Percentiles rank a stretch among this genome's conserved stretches.
These are phyloP conservation scores for Olyra latifolia DNA, from an alignment of 176 grass and related monocot species.

Conservation along the genomic window DNA sequence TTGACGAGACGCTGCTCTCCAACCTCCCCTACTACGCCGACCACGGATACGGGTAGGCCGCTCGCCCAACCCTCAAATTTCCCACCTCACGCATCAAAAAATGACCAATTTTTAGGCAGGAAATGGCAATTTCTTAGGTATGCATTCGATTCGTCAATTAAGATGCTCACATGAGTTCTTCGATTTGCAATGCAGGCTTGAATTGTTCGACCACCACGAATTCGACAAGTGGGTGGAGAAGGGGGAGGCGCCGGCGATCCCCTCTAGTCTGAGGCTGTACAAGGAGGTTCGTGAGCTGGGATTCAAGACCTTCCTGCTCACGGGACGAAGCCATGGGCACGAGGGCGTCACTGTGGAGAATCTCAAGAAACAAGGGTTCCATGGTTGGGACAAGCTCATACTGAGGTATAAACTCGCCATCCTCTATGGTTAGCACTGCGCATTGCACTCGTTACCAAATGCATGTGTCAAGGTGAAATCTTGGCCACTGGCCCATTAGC, in stretches of 20 bases:
- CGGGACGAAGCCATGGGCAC: slow-evolving; percentile 65
- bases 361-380: slow-evolving; percentile 59
- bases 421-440: neutral
- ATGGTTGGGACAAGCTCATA: slow-evolving; percentile 73
- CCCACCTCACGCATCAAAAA: neutral
- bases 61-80: neutral
- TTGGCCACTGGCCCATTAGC: neutral
- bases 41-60: slow-evolving; percentile 56
- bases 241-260: slow-evolving; percentile 62
- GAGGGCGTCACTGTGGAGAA: slow-evolving; percentile 51
- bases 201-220: slow-evolving; percentile 53
- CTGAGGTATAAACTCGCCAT: slow-evolving; percentile 48
- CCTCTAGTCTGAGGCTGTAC: slow-evolving; percentile 65
- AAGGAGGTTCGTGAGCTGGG: slow-evolving; percentile 57
- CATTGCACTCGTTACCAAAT: neutral
- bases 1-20: slow-evolving; percentile 87
- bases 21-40: slow-evolving; percentile 73
- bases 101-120: neutral
- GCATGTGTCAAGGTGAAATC: neutral
- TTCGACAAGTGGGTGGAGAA: slow-evolving; percentile 79
- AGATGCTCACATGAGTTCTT: neutral
- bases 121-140: neutral
- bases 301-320: slow-evolving; percentile 68
- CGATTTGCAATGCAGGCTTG: slow-evolving; percentile 31
- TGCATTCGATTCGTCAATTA: neutral